Base-by-base conservation (phyloP, 2,329 filamentous ascomycete species). In the Cytospora mali region DNA sequence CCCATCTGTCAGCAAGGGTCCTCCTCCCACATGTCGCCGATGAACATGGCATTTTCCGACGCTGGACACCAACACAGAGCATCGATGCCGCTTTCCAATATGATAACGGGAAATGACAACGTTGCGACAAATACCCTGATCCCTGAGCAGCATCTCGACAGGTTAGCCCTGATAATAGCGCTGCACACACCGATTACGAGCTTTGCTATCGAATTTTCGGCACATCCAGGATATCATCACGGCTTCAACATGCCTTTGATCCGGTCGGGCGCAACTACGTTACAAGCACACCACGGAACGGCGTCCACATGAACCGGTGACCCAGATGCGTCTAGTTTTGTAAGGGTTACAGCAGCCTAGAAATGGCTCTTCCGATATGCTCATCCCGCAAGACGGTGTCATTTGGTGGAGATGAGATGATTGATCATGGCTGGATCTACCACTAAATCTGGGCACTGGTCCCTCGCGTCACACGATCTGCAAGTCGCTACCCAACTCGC, bases 401-500 rank as follows among this genome's bases (percentile, higher is more conserved):
- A 54, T 52, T 27, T 49, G 21, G 50, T 27, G 46, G 49, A 54
- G 58, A 60, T 49, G 58, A 60, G 50, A 60, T 60, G 58, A 54
- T 54, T 35, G 58, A 60, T 48, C 50, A 54, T 60, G 52, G 58
- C 46, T 39, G 25, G 58, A 54, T 60, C 58, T 42, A 39, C 58
- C 58, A 39, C 50, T 60, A 39, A 35, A 50, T 60, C 50, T 60
- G 58, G 48, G 51, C 58, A 60, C 35, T 14, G n/a, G 27, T 33
- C 50, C 5, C 14, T 60, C 35, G 50, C 27, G 50, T 54, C 39
- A 52, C 50, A 33, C 58, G 52, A 35, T 60, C 58, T 54, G 35
- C 50, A 54, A 31, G 58, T 54, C 10, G 58, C 58, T 54, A 46
- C 42, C 39, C 42, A 42, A 48, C 33, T 49, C 50, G 54, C 50